A percentile compares a stretch with the other conserved stretches of the same genome.
Conservation (phyloP, 495 filamentous ascomycete genomes). For the Halenospora varia region DNA sequence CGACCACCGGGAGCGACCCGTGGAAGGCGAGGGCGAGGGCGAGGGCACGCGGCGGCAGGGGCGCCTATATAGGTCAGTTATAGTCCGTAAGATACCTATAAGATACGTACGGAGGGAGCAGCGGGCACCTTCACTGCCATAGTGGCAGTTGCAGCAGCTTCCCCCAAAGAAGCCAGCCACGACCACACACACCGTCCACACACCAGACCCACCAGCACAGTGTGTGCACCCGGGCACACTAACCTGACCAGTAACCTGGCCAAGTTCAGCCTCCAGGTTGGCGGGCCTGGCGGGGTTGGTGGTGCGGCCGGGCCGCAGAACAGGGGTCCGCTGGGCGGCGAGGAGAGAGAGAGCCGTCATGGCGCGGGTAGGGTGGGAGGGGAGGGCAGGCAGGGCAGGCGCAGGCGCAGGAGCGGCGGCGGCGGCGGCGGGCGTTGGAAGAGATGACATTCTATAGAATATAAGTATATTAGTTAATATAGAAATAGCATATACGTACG, state of each 20-base stretch:
- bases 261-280: background rate
- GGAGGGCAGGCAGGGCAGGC: background rate
- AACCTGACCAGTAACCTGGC: background rate
- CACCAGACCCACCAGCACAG: background rate
- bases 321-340: background rate
- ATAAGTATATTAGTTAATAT: too few species aligned
- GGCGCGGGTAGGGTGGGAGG: background rate
- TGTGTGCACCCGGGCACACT: background rate
- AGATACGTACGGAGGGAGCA: too few species aligned
- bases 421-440: too few species aligned
- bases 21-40: too few species aligned
- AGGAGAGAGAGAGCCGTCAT: background rate
- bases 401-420: too few species aligned
- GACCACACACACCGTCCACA: background rate
- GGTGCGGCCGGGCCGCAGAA: background rate
- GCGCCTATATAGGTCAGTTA: too few species aligned
- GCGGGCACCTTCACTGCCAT: background rate
- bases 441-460: too few species aligned
- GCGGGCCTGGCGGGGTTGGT: background rate
- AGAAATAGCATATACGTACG: too few species aligned
- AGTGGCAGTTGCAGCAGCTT: background rate
- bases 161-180: background rate
- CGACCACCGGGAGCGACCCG: too few species aligned
- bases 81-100: too few species aligned
- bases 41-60: too few species aligned